Conservation (phyloP, 2,329 filamentous ascomycete genomes). For the Trichoderma hamatum region DNA sequence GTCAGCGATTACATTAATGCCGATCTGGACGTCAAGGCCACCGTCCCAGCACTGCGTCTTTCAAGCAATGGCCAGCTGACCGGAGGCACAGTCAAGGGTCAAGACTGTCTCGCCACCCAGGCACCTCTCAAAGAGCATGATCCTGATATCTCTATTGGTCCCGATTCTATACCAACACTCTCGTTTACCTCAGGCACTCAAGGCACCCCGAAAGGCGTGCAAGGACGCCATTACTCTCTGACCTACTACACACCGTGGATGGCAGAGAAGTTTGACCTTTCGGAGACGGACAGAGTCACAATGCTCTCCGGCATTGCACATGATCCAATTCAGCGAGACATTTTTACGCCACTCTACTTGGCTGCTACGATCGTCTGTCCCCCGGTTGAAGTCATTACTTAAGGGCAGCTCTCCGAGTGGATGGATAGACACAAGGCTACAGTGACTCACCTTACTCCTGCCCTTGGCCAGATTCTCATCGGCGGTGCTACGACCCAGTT, state of each 20-base stretch:
- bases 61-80: conserved; percentile 70
- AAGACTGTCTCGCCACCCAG: conserved; percentile 73
- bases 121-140: no score
- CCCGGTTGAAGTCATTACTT: conserved; percentile 78
- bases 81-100: conserved; percentile 68
- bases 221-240: conserved; percentile 80
- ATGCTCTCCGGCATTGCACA: conserved; percentile 60
- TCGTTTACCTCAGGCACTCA: no score
- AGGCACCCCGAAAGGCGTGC: no score
- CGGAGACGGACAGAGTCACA: background rate
- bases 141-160: no score
- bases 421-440: conserved; percentile 74
- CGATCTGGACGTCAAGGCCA: conserved; percentile 72
- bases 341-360: conserved; percentile 88
- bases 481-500: conserved; percentile 76
- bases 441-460: conserved; percentile 87
- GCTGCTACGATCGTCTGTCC: conserved; percentile 80
- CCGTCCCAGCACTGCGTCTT: conserved; percentile 74
- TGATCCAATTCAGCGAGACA: conserved; percentile 70
- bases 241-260: conserved; percentile 93
- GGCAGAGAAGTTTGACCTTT: conserved; percentile 49
- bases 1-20: no score
- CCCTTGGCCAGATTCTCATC: conserved; percentile 97
- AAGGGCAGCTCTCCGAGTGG: conserved; percentile 87
- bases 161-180: no score